phyloP scores from a whole-genome alignment of 2,329 filamentous ascomycete species.

The Aphanocladium album region DNA sequence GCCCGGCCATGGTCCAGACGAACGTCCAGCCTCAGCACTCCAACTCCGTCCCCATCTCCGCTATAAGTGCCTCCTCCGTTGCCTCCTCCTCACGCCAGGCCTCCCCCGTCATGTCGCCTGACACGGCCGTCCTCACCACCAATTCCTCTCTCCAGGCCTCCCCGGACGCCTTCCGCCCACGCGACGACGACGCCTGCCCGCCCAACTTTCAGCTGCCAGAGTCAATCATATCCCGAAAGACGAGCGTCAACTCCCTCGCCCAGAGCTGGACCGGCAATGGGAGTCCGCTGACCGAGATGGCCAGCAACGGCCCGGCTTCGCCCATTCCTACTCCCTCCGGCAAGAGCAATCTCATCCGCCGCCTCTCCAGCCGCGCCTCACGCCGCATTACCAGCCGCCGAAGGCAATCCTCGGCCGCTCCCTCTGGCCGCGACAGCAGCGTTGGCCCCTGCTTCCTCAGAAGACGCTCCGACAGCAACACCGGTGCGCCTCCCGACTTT shows the following conservation, averaged over 20 bases:
- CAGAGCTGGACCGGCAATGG: conserved; percentile 54
- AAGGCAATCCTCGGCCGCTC: conserved; percentile 70
- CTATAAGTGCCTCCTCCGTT: conserved; percentile 51
- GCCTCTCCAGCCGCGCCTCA: conserved; percentile 75
- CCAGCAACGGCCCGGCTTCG: conserved; percentile 17
- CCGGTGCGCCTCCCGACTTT: conserved; percentile 53
- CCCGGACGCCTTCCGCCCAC: conserved; percentile 56
- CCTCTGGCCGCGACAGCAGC: conserved; percentile 77
- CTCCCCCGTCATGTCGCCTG: conserved; percentile 55
- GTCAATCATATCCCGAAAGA: conserved; percentile 56
- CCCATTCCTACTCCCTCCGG: conserved; percentile 28
- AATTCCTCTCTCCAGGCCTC: conserved; percentile 63
- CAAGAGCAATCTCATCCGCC: conserved; percentile 63
- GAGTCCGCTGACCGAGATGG: conserved; percentile 47
- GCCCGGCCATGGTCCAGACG: conserved; percentile 46
- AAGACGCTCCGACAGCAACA: conserved; percentile 84
- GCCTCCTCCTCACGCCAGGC: conserved; percentile 50
- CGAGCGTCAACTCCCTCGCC: conserved; percentile 58
- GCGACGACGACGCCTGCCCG: conserved; percentile 47
- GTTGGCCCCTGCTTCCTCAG: conserved; percentile 85
- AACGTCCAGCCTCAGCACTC: conserved; percentile 35
- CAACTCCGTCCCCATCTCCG: conserved; percentile 43
- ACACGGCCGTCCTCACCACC: conserved; percentile 47
- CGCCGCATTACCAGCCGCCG: conserved; percentile 61
- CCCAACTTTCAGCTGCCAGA: conserved; percentile 67